These are phyloP conservation scores for Fomitopsis pulvina DNA, from an alignment of 768 basidiomycete genomes.

Conservation along the genomic window DNA sequence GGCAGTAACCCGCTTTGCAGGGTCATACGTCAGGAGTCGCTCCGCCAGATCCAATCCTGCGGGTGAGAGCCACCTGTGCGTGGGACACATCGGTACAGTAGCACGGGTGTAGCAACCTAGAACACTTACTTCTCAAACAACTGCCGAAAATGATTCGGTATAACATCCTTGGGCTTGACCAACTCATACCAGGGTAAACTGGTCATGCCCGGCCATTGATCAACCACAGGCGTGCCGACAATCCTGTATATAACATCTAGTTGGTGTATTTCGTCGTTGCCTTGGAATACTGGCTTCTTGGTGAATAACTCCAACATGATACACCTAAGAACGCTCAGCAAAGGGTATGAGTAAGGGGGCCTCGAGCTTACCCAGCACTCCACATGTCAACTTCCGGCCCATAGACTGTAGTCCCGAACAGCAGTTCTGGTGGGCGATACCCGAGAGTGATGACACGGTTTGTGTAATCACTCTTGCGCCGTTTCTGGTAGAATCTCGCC, in stretches of 20 bases:
- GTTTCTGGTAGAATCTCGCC: conserved; percentile 93
- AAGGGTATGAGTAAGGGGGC: conserved; percentile 2
- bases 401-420: conserved; percentile 94
- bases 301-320: conserved; percentile 98
- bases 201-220: conserved; percentile 76
- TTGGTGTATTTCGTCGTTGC: conserved; percentile 96
- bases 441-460: conserved; percentile 98
- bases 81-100: neutral
- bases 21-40: conserved; percentile 74
- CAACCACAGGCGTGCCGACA: conserved; percentile 80
- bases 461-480: conserved; percentile 89
- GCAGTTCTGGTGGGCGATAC: conserved; percentile 94
- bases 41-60: conserved; percentile 87
- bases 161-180: conserved; percentile 78
- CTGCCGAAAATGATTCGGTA: conserved; percentile 74
- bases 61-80: conserved; percentile 73
- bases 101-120: neutral
- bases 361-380: conserved; percentile 82
- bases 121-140: conserved; percentile 74
- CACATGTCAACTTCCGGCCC: conserved; percentile 99
- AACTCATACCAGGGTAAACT: conserved; percentile 97
- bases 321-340: conserved; percentile 49
- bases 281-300: conserved; percentile 96
- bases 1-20: conserved; percentile 69
- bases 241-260: conserved; percentile 89